Base-by-base conservation (phyloP, 352 stramenopile genomes). In the Pilasporangium apinafurcum region DNA sequence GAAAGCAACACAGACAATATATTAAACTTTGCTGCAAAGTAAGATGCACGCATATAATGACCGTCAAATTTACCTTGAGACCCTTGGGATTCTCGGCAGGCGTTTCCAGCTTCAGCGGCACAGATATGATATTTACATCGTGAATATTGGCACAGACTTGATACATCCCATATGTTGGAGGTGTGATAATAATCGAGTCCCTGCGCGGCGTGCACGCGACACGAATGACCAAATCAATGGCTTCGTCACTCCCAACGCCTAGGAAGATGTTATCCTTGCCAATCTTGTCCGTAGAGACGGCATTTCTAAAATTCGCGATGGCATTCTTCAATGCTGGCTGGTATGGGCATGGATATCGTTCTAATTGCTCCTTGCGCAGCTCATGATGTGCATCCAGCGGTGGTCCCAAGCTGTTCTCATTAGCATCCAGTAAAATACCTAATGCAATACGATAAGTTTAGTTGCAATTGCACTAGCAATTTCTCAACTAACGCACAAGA, bases 121-220 rank as follows among this genome's bases (percentile, higher is more conserved):
- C 91, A 1, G 59, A 79, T 34, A 98, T 77, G 54, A 99, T 96
- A 26, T 68, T 59, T 20, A 99, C 95, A 62, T 99, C 95, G 68
- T 99, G 97, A 37, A 98, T 96, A 62, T 98, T 97, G 40, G 95
- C 95, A 56, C 93, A 99, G 30, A 99, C 96, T 50, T 96, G 97
- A 73, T 99, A 99, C 96, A 99, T 99, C 41, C 96, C 96, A 65
- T 99, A 99, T 0, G 96, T 99, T 5, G 96, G 95, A 6, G 95
- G 94, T 17, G 95, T 98, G 53, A 97, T 97, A 32, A 99, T 56
- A 28, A 99, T 97, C 51, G 95, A 93, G 50, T 96, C 86, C 26
- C 91, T 59, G 21, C 89, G 86, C 27, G 95, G 96, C 17, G 73
- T 82, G 56, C 95, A 99, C 48, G 97, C 96, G 35, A 99, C 94